phyloP scores from a whole-genome alignment of 2,329 filamentous ascomycete genomes.

The Stemphylium lycopersici region DNA sequence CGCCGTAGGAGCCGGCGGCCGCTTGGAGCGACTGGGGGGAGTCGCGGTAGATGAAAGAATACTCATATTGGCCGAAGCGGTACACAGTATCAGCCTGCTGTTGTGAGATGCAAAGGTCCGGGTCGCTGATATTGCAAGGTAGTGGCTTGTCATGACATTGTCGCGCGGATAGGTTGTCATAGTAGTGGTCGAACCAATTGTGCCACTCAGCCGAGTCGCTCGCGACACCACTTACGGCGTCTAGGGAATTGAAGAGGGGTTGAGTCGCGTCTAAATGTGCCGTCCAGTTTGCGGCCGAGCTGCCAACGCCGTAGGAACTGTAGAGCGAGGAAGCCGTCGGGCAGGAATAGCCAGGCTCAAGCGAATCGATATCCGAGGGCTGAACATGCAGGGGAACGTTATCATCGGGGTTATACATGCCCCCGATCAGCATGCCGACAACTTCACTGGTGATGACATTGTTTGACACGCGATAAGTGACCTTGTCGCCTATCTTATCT shows the following conservation, averaged over 20 bases:
- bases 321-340: conserved; percentile 55
- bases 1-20: conserved; percentile 67
- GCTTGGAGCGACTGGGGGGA: conserved; percentile 66
- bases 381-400: conserved; percentile 50
- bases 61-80: conserved; percentile 79
- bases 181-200: conserved; percentile 78
- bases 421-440: conserved; percentile 73
- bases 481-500: conserved; percentile 48
- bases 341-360: conserved; percentile 77
- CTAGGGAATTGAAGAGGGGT: conserved; percentile 65
- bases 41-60: conserved; percentile 77
- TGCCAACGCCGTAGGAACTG: conserved; percentile 54
- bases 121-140: conserved; percentile 66
- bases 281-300: conserved; percentile 61
- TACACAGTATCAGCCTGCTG: conserved; percentile 72
- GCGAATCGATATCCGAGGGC: conserved; percentile 67
- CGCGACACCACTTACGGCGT: conserved; percentile 70
- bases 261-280: conserved; percentile 65
- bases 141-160: conserved; percentile 77
- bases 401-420: conserved; percentile 58
- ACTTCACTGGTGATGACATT: conserved; percentile 85
- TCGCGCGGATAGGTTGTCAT: conserved; percentile 79
- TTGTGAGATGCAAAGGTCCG: conserved; percentile 65
- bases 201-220: conserved; percentile 68
- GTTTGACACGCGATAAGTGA: conserved; percentile 76